A percentile compares a stretch with the other conserved stretches of the same genome.
Evolutionary conservation across 768 basidiomycete species (phyloP).

Genomic region (Amanita pseudoporphyria): DNA sequence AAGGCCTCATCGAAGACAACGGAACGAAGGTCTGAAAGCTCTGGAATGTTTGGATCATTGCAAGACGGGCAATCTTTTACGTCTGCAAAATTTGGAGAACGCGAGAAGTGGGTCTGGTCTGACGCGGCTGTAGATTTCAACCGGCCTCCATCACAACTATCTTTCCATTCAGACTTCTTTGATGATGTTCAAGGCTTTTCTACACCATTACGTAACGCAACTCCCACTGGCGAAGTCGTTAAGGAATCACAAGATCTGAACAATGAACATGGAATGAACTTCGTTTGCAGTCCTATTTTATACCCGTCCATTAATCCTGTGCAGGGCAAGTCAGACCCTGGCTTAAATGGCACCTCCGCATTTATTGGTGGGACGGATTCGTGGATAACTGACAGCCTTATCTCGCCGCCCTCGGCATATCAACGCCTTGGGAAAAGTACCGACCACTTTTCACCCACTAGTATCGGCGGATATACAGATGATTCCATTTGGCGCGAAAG

Average conservation of each 20-base stretch:
- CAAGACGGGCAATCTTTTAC: slow-evolving; percentile 2
- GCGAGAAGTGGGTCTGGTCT: slow-evolving; percentile 14
- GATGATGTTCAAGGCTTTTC: slow-evolving; percentile 19
- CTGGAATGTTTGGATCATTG: too few relatives aligned
- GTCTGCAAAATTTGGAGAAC: not conserved
- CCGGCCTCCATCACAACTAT: slow-evolving; percentile 30
- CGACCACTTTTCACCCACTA: not conserved
- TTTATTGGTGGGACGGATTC: slow-evolving; percentile 14
- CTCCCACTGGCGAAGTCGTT: not conserved
- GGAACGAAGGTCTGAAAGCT: not conserved
- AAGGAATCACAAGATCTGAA: not conserved
- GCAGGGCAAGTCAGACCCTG: slow-evolving; percentile 9
- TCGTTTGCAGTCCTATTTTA: not conserved
- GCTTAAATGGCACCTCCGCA: slow-evolving; percentile 16
- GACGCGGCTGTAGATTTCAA: slow-evolving; percentile 28
- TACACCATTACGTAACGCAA: slow-evolving; percentile 17
- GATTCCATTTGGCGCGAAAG: not conserved
- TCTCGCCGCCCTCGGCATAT: slow-evolving; percentile 30
- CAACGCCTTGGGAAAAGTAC: slow-evolving; percentile 9
- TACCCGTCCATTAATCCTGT: not conserved
- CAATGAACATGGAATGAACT: not conserved
- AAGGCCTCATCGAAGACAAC: not conserved
- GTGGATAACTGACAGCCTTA: slow-evolving; percentile 34
- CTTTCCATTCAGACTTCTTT: slow-evolving; percentile 13
- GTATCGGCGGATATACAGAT: slow-evolving; percentile 11